Base-by-base conservation (phyloP, 768 basidiomycete species). In the Pleurotus cornucopiae region DNA sequence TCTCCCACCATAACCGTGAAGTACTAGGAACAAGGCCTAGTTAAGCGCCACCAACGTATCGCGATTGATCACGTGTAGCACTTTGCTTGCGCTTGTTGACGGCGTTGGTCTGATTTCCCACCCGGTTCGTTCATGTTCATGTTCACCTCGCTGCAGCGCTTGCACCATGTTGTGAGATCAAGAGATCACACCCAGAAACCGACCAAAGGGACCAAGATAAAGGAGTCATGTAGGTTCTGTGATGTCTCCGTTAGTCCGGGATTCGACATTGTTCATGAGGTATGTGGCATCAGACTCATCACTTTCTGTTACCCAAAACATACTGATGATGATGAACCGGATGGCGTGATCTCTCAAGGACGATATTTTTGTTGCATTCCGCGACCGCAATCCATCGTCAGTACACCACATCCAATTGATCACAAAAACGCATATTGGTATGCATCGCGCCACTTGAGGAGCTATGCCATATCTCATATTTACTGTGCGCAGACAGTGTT, bases 211-310 rank as follows among this genome's bases (percentile, higher is more conserved):
- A 34, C 30, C 7, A 34, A 11, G 6, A 34, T 11, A 34, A 34
- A 34, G 20, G 46, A 46, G 39, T 41, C 56, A 21, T 79, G 79
- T 61, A 64, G 58, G 20, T 84, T 84, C 64, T 84, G 82, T 59
- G 61, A 72, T 54, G 74, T 74, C 1, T 72, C 71, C 40, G 53
- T 61, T 26, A 66, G 68, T 55, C 73, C 72, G 18, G 78, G 74
- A 1, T 84, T 83, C 58, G 64, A 76, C 16, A 65, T 84, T 21
- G 59, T 77, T 1, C 82, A 77, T 67, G 79, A 84, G 76, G 82
- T 75, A 58, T 30, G 68, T 23, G 46, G 46, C 13, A 13, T 49
- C 30, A 14, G 34, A 39, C 23, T 5, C 25, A 38, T 38, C 14
- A 43, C 20, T 46, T 34, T 43, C 40, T 6, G 2, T 2, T 14